phyloP scores from a whole-genome alignment of 257 asterid genomes.

The Solanum clarkiae region DNA sequence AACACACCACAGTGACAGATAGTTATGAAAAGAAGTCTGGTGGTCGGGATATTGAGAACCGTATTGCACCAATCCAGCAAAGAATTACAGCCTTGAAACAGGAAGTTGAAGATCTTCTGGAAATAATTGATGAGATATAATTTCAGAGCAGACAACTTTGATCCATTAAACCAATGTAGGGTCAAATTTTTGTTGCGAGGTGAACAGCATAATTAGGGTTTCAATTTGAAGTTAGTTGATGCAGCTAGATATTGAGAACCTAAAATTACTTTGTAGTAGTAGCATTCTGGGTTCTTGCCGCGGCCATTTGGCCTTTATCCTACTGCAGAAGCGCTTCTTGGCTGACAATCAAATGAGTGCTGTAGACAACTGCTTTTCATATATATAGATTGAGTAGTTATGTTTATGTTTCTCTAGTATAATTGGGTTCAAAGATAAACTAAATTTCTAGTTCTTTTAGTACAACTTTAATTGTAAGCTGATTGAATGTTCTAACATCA shows the following conservation, averaged over 20 bases:
- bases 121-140: constrained; percentile 73
- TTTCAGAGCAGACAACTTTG: background rate
- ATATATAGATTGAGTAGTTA: background rate
- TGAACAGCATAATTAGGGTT: background rate
- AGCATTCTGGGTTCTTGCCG: background rate
- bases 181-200: constrained; percentile 17
- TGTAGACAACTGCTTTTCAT: background rate
- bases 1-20: constrained; percentile 69
- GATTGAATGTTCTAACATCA: background rate
- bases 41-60: constrained; percentile 67
- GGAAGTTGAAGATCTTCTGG: constrained; percentile 88
- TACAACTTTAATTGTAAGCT: background rate
- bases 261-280: background rate
- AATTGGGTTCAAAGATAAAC: background rate
- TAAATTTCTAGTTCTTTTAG: background rate
- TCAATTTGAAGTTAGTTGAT: background rate
- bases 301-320: background rate
- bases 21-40: constrained; percentile 76
- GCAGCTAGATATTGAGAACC: background rate
- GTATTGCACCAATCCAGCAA: constrained; percentile 74
- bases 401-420: background rate
- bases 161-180: constrained; percentile 4
- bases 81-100: constrained; percentile 60
- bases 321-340: background rate
- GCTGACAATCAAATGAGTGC: background rate